phyloP scores from a whole-genome alignment of 2,329 filamentous ascomycete genomes.

The Gremmenia infestans region DNA sequence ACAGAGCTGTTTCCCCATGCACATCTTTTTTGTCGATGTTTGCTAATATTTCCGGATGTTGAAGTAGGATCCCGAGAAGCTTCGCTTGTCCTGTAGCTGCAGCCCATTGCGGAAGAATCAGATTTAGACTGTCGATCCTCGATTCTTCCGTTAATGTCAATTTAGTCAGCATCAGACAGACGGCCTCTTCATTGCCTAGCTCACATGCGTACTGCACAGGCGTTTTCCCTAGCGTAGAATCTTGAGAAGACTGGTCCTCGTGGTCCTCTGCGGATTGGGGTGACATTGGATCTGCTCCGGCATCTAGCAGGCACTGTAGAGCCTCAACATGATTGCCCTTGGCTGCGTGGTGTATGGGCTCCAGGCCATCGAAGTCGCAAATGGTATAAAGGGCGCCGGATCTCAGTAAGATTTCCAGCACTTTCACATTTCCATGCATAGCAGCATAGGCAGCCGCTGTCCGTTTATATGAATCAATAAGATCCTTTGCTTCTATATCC shows the following conservation, averaged over 20 bases:
- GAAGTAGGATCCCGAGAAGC: background rate
- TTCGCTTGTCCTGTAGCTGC: background rate
- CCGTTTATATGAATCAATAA: background rate
- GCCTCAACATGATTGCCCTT: slow-evolving; percentile 25
- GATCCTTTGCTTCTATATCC: background rate
- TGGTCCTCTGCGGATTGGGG: slow-evolving; percentile 19
- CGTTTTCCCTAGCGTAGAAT: slow-evolving; percentile 18
- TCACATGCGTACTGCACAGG: slow-evolving; percentile 30
- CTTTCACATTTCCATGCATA: background rate
- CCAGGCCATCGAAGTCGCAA: slow-evolving; percentile 23
- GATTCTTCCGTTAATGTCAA: background rate
- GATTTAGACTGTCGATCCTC: background rate
- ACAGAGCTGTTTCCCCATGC: slow-evolving; percentile 9
- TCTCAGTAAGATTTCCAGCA: background rate
- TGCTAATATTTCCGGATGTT: background rate
- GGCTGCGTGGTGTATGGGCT: slow-evolving; percentile 33
- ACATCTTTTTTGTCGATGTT: slow-evolving; percentile 4
- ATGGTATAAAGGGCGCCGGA: slow-evolving; percentile 13
- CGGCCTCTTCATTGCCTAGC: slow-evolving; percentile 7
- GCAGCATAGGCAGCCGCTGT: slow-evolving; percentile 6
- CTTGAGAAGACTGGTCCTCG: background rate
- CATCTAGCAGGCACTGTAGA: slow-evolving; percentile 28
- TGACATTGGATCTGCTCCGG: slow-evolving; percentile 32
- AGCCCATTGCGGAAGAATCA: background rate
- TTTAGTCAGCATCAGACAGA: background rate